These are phyloP conservation scores for Saccharomycopsis lassenensis DNA, from an alignment of 805 yeast species.

Conservation along the genomic window DNA sequence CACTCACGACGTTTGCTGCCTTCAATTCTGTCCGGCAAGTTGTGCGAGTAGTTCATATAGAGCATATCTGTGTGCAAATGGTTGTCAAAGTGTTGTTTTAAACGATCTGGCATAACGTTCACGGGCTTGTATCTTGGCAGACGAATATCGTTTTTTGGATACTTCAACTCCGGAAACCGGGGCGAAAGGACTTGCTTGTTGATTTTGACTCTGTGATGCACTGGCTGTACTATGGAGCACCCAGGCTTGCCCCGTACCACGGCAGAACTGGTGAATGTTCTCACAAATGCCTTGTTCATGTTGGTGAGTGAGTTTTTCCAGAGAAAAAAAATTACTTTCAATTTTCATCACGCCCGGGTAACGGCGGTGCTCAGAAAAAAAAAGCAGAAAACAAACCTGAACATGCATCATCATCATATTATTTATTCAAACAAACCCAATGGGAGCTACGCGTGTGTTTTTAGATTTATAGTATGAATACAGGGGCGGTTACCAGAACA, in stretches of 20 bases:
- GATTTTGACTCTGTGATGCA: constrained; percentile 78
- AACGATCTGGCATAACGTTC: constrained; percentile 68
- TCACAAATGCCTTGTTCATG: too few relatives aligned
- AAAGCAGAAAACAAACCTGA: too few relatives aligned
- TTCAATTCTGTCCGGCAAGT: constrained; percentile 30
- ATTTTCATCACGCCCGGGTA: too few relatives aligned
- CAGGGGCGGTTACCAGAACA: constrained; percentile 40
- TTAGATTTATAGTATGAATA: too few relatives aligned
- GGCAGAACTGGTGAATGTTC: constrained; percentile 24
- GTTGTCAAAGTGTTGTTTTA: constrained; percentile 63
- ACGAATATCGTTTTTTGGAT: constrained; percentile 62
- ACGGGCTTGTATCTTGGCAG: constrained; percentile 71
- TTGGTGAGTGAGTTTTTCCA: too few relatives aligned
- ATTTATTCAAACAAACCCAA: too few relatives aligned
- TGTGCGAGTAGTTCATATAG: constrained; percentile 67
- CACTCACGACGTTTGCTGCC: constrained; percentile 76
- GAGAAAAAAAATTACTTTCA: too few relatives aligned
- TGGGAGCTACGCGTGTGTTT: too few relatives aligned
- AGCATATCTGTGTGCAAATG: constrained; percentile 69
- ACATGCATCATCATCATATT: too few relatives aligned
- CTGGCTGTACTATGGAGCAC: constrained; percentile 74
- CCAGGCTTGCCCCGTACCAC: constrained; percentile 36
- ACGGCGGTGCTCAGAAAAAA: too few relatives aligned
- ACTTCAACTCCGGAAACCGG: constrained; percentile 54
- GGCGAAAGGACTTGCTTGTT: constrained; percentile 68